These are phyloP conservation scores for Xylaria sp. DNA, from an alignment of 2,329 filamentous ascomycete species.

Conservation along the genomic window DNA sequence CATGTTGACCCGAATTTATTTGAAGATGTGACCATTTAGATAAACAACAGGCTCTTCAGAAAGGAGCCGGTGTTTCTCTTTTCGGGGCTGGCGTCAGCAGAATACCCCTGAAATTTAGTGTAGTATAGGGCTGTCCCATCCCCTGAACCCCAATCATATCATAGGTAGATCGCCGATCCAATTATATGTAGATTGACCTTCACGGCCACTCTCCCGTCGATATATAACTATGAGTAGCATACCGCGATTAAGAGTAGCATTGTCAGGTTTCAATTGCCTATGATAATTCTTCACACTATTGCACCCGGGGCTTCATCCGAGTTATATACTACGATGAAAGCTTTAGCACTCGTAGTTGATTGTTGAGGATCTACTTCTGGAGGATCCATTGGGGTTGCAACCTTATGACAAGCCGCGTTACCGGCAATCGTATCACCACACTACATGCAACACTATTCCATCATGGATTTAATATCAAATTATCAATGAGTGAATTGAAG, in stretches of 20 bases:
- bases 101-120: constrained; percentile 20
- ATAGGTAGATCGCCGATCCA: not conserved
- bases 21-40: not conserved
- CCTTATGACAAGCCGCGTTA: not conserved
- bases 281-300: not conserved
- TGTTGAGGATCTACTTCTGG: too few species aligned
- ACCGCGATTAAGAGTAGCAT: not conserved
- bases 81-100: constrained; percentile 9
- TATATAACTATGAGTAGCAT: too few species aligned
- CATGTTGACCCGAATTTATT: not conserved
- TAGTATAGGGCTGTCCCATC: constrained; percentile 6
- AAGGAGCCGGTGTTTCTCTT: not conserved
- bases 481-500: not conserved
- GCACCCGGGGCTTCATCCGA: not conserved
- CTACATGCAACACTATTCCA: not conserved
- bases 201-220: too few species aligned
- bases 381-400: not conserved
- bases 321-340: too few species aligned
- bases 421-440: not conserved
- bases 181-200: too few species aligned
- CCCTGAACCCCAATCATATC: constrained; percentile 19
- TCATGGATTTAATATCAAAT: not conserved
- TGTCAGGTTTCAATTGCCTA: too few species aligned
- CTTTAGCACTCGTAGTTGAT: too few species aligned
- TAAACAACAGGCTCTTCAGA: not conserved